phyloP scores from a whole-genome alignment of 164 flowering plant genomes.

The Macadamia tetraphylla region DNA sequence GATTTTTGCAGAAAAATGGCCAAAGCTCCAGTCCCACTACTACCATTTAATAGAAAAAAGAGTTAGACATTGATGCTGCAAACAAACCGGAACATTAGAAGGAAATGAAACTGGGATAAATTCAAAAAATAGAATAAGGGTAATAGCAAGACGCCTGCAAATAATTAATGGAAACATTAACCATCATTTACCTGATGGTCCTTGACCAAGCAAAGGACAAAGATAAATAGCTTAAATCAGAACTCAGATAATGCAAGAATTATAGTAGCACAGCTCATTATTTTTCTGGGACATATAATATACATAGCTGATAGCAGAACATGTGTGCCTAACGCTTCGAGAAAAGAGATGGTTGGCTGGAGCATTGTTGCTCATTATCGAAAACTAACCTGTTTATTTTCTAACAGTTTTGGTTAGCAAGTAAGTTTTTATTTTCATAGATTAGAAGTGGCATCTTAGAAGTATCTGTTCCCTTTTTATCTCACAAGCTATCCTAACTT shows the following conservation, averaged over 20 bases:
- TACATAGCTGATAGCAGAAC: no score
- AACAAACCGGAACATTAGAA: not conserved
- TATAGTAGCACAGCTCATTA: no score
- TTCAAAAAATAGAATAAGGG: not conserved
- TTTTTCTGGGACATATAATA: no score
- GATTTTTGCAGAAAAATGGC: slow-evolving; percentile 73
- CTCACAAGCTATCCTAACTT: no score
- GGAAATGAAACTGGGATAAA: not conserved
- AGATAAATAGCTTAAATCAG: not conserved
- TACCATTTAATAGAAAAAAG: slow-evolving; percentile 25
- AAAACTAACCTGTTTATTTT: no score
- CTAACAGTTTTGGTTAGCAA: no score
- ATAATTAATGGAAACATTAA: not conserved
- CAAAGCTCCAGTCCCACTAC: slow-evolving; percentile 98
- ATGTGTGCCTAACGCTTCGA: no score
- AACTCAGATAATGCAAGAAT: not conserved
- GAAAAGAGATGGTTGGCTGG: no score
- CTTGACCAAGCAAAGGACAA: not conserved
- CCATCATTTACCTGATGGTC: not conserved
- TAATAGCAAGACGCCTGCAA: not conserved
- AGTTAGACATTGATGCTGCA: not conserved
- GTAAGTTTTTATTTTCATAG: no score
- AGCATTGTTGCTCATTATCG: no score
- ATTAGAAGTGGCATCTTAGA: no score
- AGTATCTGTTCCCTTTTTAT: no score